These are phyloP conservation scores for Metrosideros polymorpha DNA, from an alignment of 441 rosid species.

Conservation along the genomic window DNA sequence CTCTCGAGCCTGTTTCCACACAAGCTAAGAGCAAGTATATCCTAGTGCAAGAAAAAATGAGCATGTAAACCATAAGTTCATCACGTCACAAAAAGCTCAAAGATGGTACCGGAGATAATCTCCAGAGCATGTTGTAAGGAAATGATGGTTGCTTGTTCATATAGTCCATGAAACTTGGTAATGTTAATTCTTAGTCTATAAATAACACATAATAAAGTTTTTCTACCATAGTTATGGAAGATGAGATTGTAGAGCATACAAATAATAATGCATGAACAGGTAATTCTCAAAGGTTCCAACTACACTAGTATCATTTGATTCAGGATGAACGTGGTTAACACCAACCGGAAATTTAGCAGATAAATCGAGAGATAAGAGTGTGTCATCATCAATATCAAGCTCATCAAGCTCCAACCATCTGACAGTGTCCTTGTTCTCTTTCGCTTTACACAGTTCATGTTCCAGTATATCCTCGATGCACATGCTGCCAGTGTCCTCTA, in stretches of 20 bases:
- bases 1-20: slow-evolving; percentile 61
- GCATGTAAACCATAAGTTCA: not conserved
- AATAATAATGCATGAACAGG: not conserved
- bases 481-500: slow-evolving; percentile 17
- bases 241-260: not conserved
- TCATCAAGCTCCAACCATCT: slow-evolving; percentile 91
- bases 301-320: not conserved
- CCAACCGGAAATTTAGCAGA: slow-evolving; percentile 55
- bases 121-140: not conserved
- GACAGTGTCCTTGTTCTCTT: slow-evolving; percentile 29
- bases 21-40: slow-evolving; percentile 72
- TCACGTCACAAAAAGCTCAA: not conserved
- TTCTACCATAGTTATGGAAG: not conserved
- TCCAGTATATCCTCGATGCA: slow-evolving; percentile 37
- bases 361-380: slow-evolving; percentile 47
- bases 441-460: slow-evolving; percentile 40
- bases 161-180: not conserved
- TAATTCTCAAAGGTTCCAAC: not conserved
- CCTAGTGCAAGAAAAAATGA: slow-evolving; percentile 30
- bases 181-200: not conserved
- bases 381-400: slow-evolving; percentile 48
- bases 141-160: not conserved
- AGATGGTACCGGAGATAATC: not conserved
- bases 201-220: not conserved
- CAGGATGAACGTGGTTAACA: not conserved